Percentiles rank a stretch among this genome's conserved stretches.
phyloP scores from a whole-genome alignment of 1,284 basidiomycete species.

The Trichosporon asahii region DNA sequence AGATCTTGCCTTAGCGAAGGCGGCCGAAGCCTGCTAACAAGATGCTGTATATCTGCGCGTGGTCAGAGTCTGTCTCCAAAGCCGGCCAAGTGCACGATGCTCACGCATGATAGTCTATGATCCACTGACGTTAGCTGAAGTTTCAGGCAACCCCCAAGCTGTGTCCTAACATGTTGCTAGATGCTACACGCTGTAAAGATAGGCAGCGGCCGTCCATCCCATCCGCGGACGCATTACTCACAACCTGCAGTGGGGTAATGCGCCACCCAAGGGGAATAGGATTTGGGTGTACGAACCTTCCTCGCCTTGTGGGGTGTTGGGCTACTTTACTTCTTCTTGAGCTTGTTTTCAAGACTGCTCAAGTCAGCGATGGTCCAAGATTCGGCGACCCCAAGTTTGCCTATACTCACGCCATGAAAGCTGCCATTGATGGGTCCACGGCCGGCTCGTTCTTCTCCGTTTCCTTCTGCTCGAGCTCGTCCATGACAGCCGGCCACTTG shows the following conservation, averaged over 20 bases:
- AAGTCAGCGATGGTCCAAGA: no score
- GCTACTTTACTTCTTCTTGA: constrained; percentile 7
- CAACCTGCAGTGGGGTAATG: no score
- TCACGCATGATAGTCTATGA: neutral
- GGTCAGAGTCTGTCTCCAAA: neutral
- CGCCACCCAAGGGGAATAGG: no score
- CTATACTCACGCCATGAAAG: constrained; percentile 28
- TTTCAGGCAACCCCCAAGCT: neutral
- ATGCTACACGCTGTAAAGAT: no score
- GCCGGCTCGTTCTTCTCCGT: constrained; percentile 1
- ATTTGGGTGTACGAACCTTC: no score
- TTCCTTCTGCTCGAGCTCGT: constrained; percentile 22
- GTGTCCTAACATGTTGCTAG: neutral
- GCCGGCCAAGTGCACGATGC: neutral
- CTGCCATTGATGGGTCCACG: constrained; percentile 22
- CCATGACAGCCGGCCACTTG: constrained; percentile 63
- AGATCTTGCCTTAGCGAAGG: no score
- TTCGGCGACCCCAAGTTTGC: no score
- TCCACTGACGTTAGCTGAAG: neutral
- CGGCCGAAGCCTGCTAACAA: neutral
- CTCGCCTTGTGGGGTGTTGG: no score
- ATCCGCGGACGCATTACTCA: no score
- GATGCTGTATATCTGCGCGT: neutral
- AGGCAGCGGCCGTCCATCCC: no score
- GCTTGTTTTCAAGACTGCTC: constrained; percentile 13